Evolutionary conservation across 257 asterid species (phyloP), one percentile per base, ranked within the genome.

Genomic region (Solanum chiquidenum): DNA sequence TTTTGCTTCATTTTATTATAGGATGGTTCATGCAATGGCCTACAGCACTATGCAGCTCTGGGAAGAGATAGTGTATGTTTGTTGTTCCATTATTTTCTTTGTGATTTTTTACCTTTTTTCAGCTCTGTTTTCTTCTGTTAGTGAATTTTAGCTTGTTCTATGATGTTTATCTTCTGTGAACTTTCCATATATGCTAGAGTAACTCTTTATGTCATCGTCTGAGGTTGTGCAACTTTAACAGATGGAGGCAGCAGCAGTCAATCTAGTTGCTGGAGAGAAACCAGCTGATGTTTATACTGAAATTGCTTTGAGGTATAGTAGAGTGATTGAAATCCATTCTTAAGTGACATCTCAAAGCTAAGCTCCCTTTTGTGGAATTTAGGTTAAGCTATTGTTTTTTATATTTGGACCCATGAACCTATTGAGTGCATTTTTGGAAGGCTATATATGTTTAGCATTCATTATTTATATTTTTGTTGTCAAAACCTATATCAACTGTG

Each of bases 11-110:
- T 88, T 75, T 86, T 82, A n/a, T 88, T 12, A 23, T 90, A 97
- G 99, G 99, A 97, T 92, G 99, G 99, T 68, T 97, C 99, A 9
- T 97, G 99, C 96, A 97, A 97, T 87, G 99, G 99, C 86, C 92
- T 97, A 85, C 99, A 97, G 89, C 99, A 97, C 91, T 97, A 97
- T 92, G 99, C 99, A 38, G 98, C 99, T 91, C 94, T 97, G 52
- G 99, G 99, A 66, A 94, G 93, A 92, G 95, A 97, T 86, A 89
- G 93, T 88, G 99, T 97, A 95, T 86, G 98, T 88, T 76, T 27
- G 84, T 18, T 46, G 8, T 68, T 66, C 13, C 44, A 64, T 34
- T 64, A 52, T 85, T 12, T 40, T 31, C 23, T 71, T 23, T 49
- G 27, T 72, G 27, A 31, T 46, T 23, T 37, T 6, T 85, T 12